These are phyloP conservation scores for Dispira simplex DNA, from an alignment of 192 early-diverging fungal species.

Conservation along the genomic window DNA sequence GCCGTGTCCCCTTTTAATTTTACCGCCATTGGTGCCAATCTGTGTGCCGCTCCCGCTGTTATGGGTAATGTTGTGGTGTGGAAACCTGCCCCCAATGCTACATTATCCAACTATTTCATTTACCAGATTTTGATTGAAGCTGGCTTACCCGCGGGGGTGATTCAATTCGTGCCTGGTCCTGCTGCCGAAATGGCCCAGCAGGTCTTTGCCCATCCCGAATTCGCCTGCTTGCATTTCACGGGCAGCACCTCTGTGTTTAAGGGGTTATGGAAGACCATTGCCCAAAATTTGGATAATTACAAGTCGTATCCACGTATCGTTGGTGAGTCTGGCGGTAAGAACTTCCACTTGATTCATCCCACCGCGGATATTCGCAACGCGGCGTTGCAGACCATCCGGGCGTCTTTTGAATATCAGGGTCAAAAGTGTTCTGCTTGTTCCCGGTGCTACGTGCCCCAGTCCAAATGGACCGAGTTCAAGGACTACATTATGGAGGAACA, in stretches of 20 bases:
- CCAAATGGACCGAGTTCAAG: slow-evolving; percentile 62
- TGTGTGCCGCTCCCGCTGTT: slow-evolving; percentile 80
- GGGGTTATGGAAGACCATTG: slow-evolving; percentile 83
- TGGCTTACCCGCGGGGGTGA: slow-evolving; percentile 90
- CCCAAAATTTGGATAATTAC: slow-evolving; percentile 81
- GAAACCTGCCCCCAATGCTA: slow-evolving; percentile 85
- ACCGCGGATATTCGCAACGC: slow-evolving; percentile 57
- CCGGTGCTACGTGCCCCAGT: slow-evolving; percentile 77
- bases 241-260: slow-evolving; percentile 89
- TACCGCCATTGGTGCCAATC: slow-evolving; percentile 96
- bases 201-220: slow-evolving; percentile 76
- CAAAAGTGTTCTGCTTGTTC: slow-evolving; percentile 98
- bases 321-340: slow-evolving; percentile 98
- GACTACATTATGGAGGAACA: slow-evolving; percentile 42
- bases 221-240: slow-evolving; percentile 93
- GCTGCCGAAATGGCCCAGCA: slow-evolving; percentile 64
- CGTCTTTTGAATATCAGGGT: slow-evolving; percentile 92
- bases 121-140: slow-evolving; percentile 87
- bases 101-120: slow-evolving; percentile 83
- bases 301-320: slow-evolving; percentile 91
- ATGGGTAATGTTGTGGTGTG: slow-evolving; percentile 98
- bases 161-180: slow-evolving; percentile 92
- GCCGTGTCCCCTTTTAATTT: slow-evolving; percentile 99
- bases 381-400: slow-evolving; percentile 81
- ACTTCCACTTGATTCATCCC: slow-evolving; percentile 88